Conservation (phyloP, 169 alveolate genomes). For the Cryptosporidium felis region DNA sequence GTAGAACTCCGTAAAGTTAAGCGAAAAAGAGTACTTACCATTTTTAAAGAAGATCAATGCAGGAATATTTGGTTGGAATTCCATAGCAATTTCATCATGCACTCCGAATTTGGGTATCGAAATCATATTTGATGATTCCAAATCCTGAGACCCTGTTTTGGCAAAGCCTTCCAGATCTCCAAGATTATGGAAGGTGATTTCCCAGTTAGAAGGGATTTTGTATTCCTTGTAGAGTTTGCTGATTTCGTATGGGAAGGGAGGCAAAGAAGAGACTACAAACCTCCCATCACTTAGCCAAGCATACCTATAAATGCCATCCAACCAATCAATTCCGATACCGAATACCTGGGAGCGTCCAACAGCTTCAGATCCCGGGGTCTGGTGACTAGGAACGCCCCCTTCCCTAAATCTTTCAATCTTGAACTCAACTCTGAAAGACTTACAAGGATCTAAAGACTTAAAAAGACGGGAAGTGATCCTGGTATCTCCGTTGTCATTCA, state of each 20-base stretch:
- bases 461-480: conserved; percentile 21
- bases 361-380: not conserved
- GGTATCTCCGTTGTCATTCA: conserved; percentile 39
- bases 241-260: conserved; percentile 63
- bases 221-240: conserved; percentile 36
- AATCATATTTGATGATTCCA: too few relatives aligned
- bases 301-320: conserved; percentile 55
- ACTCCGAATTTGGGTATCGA: conserved; percentile 67
- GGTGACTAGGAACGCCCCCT: too few relatives aligned
- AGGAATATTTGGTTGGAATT: conserved; percentile 82
- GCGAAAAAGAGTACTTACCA: conserved; percentile 77
- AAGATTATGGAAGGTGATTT: conserved; percentile 3
- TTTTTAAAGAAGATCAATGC: conserved; percentile 81
- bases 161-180: not conserved
- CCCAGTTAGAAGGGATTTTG: conserved; percentile 31
- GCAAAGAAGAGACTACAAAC: conserved; percentile 21
- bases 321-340: conserved; percentile 67
- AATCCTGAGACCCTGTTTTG: not conserved
- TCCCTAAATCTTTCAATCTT: not conserved
- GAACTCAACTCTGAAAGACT: conserved; percentile 26
- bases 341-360: not conserved
- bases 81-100: conserved; percentile 78
- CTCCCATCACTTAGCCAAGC: conserved; percentile 58
- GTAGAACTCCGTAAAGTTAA: conserved; percentile 83
- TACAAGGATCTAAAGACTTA: conserved; percentile 31